Base-by-base conservation (phyloP, 164 flowering plant species). In the Kalanchoe fedtschenkoi region DNA sequence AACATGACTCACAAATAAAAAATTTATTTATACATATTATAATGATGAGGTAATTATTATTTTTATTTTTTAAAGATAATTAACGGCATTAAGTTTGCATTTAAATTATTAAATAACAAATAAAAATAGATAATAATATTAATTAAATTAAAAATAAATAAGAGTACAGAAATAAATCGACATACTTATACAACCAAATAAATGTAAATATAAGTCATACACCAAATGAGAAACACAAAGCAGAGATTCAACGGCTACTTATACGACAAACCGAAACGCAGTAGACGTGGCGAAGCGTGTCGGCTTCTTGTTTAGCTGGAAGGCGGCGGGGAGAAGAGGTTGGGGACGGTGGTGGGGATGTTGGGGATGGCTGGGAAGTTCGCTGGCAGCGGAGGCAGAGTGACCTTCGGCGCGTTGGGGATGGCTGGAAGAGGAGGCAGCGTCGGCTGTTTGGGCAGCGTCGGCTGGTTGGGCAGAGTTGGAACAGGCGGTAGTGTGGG, bases 261-360 rank as follows among this genome's bases (percentile, higher is more conserved):
- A 47, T 19, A 22, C 7, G 29, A 22, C 24, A 47, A 21, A 22
- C 24, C n/a, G n/a, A n/a, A n/a, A n/a, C n/a, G n/a, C n/a, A n/a
- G 22, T 47, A 9, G 26, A 21, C 24, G 24, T 47, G 28, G 4
- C 22, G 53, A 44, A n/a, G n/a, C n/a, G 53, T 6, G 22, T 44
- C 54, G 56, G 17, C 56, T 51, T 30, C 32, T 51, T 26, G 56
- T 11, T 3, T 73, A 75, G 42, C 29, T 22, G 28, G 54, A 47
- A 47, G 54, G 54, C 24, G 54, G 54, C 29, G 54, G 54, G 54
- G 54, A 47, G 54, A 47, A 22, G 54, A 42, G 15, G 17, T 42
- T 42, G 46, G 46, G 46, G 51, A 43, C 19, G 24, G 51, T 43
- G 22, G 51, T n/a, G 24, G 51, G 54, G 54, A 47, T 47, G 54